Percentiles rank a stretch among this genome's conserved stretches.
Evolutionary conservation across 2,329 filamentous ascomycete species (phyloP).

Genomic region (Fonsecaea erecta): DNA sequence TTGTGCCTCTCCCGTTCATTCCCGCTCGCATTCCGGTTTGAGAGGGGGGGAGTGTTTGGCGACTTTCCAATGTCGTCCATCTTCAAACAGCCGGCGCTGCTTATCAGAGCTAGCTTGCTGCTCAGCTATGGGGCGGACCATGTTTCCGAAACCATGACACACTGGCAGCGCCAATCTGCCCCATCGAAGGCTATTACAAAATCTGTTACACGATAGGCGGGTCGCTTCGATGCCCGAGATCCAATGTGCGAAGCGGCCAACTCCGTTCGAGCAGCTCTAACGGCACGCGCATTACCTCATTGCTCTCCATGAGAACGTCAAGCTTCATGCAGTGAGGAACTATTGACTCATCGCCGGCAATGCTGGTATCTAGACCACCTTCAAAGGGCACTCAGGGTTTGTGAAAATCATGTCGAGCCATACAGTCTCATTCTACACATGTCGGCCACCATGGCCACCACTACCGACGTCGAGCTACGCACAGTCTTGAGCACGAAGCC

Average conservation of each 20-base stretch:
- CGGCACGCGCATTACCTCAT: neutral
- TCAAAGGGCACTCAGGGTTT: neutral
- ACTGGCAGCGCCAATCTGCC: too few species aligned
- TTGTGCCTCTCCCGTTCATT: too few species aligned
- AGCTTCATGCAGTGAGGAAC: neutral
- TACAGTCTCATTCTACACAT: neutral
- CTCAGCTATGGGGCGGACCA: neutral
- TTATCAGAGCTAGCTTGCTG: neutral
- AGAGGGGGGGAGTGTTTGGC: neutral
- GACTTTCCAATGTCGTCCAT: neutral
- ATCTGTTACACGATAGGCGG: neutral
- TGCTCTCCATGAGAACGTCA: neutral
- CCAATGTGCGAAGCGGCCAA: neutral
- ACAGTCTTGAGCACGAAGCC: neutral
- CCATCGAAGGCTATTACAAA: too few species aligned
- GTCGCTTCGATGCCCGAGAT: neutral
- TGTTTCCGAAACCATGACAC: neutral
- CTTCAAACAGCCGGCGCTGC: neutral
- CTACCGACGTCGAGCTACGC: slow-evolving; percentile 9
- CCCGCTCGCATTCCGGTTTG: too few species aligned
- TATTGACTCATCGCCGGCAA: neutral
- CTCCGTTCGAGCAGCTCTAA: neutral
- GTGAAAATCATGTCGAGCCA: neutral
- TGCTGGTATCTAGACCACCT: neutral
- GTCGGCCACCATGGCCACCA: neutral